phyloP scores from a whole-genome alignment of 1,284 basidiomycete genomes.

The Irpex lacteus region DNA sequence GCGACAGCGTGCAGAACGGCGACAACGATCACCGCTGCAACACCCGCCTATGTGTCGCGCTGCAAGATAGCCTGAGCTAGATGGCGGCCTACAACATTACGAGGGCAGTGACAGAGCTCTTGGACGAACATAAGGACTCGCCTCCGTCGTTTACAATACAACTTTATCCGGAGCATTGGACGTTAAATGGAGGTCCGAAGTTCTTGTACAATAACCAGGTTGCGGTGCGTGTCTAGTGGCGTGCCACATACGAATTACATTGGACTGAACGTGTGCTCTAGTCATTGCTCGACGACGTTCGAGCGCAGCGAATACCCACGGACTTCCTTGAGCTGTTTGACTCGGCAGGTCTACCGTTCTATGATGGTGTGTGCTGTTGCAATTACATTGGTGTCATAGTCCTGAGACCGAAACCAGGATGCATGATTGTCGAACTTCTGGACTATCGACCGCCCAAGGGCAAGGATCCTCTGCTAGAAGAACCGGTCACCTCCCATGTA shows the following conservation, averaged over 20 bases:
- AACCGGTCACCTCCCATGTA: constrained; percentile 61
- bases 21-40: neutral
- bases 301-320: constrained; percentile 74
- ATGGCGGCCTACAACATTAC: constrained; percentile 73
- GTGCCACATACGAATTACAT: constrained; percentile 6
- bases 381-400: neutral
- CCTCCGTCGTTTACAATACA: constrained; percentile 74
- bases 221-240: constrained; percentile 44
- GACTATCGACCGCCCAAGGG: constrained; percentile 62
- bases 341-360: constrained; percentile 65
- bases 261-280: constrained; percentile 28
- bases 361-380: constrained; percentile 53
- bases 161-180: constrained; percentile 75
- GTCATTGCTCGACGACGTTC: constrained; percentile 77
- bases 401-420: constrained; percentile 43
- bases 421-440: constrained; percentile 75
- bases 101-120: constrained; percentile 54
- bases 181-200: constrained; percentile 71
- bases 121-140: constrained; percentile 51
- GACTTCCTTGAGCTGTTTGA: constrained; percentile 80
- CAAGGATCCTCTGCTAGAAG: constrained; percentile 51
- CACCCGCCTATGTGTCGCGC: neutral
- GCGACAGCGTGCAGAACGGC: neutral
- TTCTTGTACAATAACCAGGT: constrained; percentile 76
- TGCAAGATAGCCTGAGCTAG: neutral